Evolutionary conservation across 257 asterid genomes (phyloP), one percentile per base, ranked within the genome.

Genomic region (Solanum paucissectum): DNA sequence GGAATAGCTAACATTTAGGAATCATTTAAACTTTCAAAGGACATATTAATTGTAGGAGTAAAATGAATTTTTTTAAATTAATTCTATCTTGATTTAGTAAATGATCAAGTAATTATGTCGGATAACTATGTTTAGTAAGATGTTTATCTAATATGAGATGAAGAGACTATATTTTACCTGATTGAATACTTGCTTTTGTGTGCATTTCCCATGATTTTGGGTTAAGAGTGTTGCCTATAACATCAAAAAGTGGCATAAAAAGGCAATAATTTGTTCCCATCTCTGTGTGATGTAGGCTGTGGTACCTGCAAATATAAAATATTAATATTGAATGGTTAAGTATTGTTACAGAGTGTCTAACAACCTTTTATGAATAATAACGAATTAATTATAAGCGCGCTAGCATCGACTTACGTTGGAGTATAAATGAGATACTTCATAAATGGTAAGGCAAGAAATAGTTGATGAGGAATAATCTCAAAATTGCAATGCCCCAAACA

Each of bases 231-330:
- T 92, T 92, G 38, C 99, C 98, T 49, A 96, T 36, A 32, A 93
- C 95, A 92, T 96, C 99, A 72, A 90, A 95, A 58, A 95, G 89
- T 23, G 98, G 99, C 99, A 96, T 96, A 94, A 96, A 96, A 25
- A 96, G 95, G 92, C 99, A 95, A 86, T 89, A 95, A 58, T 96
- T 96, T 83, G 98, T 90, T 87, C 52, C 89, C 95, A 86, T 92
- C 83, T 96, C 95, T 5, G 87, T 88, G 81, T 92, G 96, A 88
- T 95, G 99, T 40, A 96, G 88, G 90, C 91, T 95, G 90, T 96
- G 99, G 90, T 95, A 96, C 75, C 99, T 96, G 98, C 89, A 33
- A 79, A n/a, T 44, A 79, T 5, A 44, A 12, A 79, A 42, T 1
- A 44, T 11, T 44, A 52, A 52, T 52, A 52, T 52, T 16, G 62